Percentiles rank a stretch among this genome's conserved stretches.
phyloP scores from a whole-genome alignment of 73 alveolate species.

The Uronychia setigera region DNA sequence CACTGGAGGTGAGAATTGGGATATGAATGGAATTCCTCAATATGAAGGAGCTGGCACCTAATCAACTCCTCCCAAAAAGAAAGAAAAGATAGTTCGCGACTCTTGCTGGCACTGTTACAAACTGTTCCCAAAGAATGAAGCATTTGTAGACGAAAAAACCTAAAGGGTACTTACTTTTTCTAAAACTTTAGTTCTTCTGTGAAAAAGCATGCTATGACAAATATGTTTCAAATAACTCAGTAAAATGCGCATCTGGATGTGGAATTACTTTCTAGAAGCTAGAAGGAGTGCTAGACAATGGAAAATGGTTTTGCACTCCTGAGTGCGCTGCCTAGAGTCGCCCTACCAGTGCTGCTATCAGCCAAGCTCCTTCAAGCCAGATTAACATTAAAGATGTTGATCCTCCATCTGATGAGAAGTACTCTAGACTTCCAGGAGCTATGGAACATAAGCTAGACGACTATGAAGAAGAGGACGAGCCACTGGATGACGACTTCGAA shows the following conservation, averaged over 20 bases:
- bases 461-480: background rate
- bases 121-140: constrained; percentile 24
- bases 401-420: no score
- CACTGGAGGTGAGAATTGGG: constrained; percentile 16
- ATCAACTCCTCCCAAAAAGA: constrained; percentile 19
- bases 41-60: constrained; percentile 3
- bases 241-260: constrained; percentile 37
- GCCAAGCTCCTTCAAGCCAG: background rate
- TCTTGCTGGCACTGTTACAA: constrained; percentile 70
- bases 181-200: constrained; percentile 41
- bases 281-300: constrained; percentile 50
- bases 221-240: constrained; percentile 18
- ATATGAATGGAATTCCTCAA: background rate
- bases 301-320: constrained; percentile 63
- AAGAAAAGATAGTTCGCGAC: constrained; percentile 18
- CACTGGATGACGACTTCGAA: background rate
- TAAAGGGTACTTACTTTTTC: constrained; percentile 25
- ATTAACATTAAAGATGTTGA: background rate
- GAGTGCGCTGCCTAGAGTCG: constrained; percentile 40
- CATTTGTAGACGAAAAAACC: constrained; percentile 32
- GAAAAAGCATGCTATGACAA: constrained; percentile 39
- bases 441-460: no score
- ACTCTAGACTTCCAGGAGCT: no score
- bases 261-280: constrained; percentile 42
- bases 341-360: constrained; percentile 1